Percentiles rank a stretch among this genome's conserved stretches.
These are phyloP conservation scores for Penstemon davidsonii DNA, from an alignment of 257 asterid genomes.

Conservation along the genomic window DNA sequence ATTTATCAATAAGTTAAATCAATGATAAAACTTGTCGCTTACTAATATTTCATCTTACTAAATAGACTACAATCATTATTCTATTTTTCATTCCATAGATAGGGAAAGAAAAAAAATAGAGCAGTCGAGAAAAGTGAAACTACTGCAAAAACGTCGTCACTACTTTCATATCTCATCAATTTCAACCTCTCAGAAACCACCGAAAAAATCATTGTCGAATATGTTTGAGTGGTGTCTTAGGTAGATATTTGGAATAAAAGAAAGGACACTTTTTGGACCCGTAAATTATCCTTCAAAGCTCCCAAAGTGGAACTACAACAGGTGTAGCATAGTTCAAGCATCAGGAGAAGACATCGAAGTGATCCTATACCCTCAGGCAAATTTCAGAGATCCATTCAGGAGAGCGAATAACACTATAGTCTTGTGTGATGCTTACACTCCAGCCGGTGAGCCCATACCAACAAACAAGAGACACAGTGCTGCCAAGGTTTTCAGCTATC, in stretches of 20 bases:
- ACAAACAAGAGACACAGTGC: slow-evolving; percentile 55
- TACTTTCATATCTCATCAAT: slow-evolving; percentile 46
- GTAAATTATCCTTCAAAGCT: slow-evolving; percentile 50
- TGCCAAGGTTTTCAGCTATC: slow-evolving; percentile 52
- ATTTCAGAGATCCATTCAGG: slow-evolving; percentile 62
- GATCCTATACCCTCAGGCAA: slow-evolving; percentile 57
- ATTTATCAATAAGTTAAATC: too few species aligned
- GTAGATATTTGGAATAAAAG: neutral
- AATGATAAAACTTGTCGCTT: too few species aligned
- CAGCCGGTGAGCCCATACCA: slow-evolving; percentile 60
- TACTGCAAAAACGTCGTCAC: too few species aligned
- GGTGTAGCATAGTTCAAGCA: slow-evolving; percentile 58
- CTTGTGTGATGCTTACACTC: slow-evolving; percentile 54
- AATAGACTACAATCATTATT: too few species aligned
- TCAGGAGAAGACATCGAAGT: slow-evolving; percentile 65
- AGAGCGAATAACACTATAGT: slow-evolving; percentile 55
- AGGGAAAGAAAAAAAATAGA: too few species aligned
- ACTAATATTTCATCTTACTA: too few species aligned
- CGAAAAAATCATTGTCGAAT: slow-evolving; percentile 61
- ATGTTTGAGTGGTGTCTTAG: slow-evolving; percentile 46
- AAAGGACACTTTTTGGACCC: slow-evolving; percentile 25
- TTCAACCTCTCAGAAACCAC: slow-evolving; percentile 59
- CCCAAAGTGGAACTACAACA: slow-evolving; percentile 61
- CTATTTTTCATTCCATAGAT: too few species aligned
- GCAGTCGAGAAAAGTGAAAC: too few species aligned